Evolutionary conservation across 352 stramenopile species (phyloP).

Genomic region (Pythium sukuiense): DNA sequence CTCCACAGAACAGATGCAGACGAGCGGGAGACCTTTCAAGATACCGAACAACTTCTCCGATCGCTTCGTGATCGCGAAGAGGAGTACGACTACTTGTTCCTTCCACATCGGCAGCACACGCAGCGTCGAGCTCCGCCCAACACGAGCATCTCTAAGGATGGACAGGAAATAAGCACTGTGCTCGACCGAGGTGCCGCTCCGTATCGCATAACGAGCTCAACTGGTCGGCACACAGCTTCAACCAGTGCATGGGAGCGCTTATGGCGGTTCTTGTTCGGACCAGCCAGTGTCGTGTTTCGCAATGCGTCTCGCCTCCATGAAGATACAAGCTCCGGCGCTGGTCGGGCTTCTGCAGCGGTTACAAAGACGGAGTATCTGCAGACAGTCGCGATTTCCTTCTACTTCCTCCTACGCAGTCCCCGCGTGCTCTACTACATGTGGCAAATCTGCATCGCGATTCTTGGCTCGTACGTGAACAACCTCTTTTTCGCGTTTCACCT

Average conservation of each 20-base stretch:
- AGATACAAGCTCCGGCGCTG: background rate
- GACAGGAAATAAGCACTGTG: background rate
- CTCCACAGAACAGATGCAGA: constrained; percentile 36
- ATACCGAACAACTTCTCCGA: constrained; percentile 61
- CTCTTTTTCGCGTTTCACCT: constrained; percentile 80
- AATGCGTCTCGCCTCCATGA: background rate
- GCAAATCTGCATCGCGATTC: constrained; percentile 58
- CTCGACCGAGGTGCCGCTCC: background rate
- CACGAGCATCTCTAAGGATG: background rate
- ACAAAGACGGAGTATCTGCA: constrained; percentile 24
- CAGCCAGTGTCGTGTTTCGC: constrained; percentile 3
- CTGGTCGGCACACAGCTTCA: too few species aligned
- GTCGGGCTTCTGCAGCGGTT: background rate
- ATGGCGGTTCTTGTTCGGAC: constrained; percentile 11
- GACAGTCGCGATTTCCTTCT: constrained; percentile 45
- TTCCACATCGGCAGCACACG: constrained; percentile 27
- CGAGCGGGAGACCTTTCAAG: constrained; percentile 56
- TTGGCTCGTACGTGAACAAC: constrained; percentile 67
- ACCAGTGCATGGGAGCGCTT: constrained; percentile 4
- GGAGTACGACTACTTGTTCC: constrained; percentile 64
- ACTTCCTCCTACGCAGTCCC: constrained; percentile 51
- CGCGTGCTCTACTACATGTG: constrained; percentile 58
- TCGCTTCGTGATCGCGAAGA: constrained; percentile 58
- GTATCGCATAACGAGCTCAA: background rate
- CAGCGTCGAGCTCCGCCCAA: background rate